Evolutionary conservation across 805 yeast species (phyloP).

Genomic region (Grigorovia humatica): DNA sequence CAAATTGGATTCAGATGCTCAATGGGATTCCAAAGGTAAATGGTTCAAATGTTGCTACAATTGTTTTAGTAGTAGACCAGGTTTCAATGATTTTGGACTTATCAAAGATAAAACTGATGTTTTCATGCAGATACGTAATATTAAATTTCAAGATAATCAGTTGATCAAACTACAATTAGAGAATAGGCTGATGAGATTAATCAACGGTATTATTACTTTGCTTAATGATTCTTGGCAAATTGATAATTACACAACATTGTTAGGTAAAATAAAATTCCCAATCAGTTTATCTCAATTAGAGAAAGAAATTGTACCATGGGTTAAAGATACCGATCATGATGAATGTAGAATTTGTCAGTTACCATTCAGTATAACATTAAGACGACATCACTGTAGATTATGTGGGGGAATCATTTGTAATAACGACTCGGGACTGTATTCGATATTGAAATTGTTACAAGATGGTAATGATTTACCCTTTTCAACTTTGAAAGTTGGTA

Average conservation of each 20-base stretch:
- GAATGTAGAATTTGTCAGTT: conserved; percentile 57
- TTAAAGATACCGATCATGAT: conserved; percentile 35
- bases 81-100: conserved; percentile 39
- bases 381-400: conserved; percentile 86
- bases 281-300: conserved; percentile 33
- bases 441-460: conserved; percentile 28
- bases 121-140: conserved; percentile 35
- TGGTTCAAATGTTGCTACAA: conserved; percentile 62
- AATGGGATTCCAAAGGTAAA: conserved; percentile 43
- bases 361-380: conserved; percentile 42
- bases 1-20: conserved; percentile 39
- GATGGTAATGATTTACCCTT: conserved; percentile 21
- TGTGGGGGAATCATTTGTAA: conserved; percentile 84
- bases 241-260: conserved; percentile 15
- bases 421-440: conserved; percentile 48
- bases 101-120: conserved; percentile 34
- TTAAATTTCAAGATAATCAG: conserved; percentile 37
- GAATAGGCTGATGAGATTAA: conserved; percentile 44
- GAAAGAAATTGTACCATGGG: conserved; percentile 54
- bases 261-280: conserved; percentile 12
- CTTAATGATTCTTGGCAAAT: background rate
- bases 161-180: conserved; percentile 50
- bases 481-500: conserved; percentile 10
- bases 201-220: conserved; percentile 1
- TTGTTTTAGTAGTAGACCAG: conserved; percentile 51